These are phyloP conservation scores for Aureobasidium musti DNA, from an alignment of 2,329 filamentous ascomycete species.

Conservation along the genomic window DNA sequence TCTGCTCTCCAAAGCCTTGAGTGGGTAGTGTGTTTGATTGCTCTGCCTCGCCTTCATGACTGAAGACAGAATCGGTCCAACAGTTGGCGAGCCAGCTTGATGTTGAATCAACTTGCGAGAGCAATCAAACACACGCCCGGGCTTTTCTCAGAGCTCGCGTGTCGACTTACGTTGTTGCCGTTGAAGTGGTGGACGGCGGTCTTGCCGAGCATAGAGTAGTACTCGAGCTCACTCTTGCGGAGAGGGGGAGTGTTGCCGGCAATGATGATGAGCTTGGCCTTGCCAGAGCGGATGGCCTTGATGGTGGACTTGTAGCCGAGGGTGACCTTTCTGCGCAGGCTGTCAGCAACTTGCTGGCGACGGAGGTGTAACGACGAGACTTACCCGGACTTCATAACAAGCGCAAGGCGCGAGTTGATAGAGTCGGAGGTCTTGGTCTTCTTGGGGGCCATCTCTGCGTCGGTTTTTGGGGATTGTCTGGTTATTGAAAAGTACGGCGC, in stretches of 20 bases:
- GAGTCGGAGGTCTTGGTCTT: slow-evolving; percentile 83
- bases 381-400: slow-evolving; percentile 64
- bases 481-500: slow-evolving; percentile 24
- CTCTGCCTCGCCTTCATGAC: background rate
- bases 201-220: slow-evolving; percentile 91
- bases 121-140: slow-evolving; percentile 22
- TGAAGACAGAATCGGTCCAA: slow-evolving; percentile 2
- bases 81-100: slow-evolving; percentile 23
- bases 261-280: slow-evolving; percentile 98
- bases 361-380: slow-evolving; percentile 35
- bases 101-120: slow-evolving; percentile 24
- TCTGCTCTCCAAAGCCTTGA: slow-evolving; percentile 83
- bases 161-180: slow-evolving; percentile 92
- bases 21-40: slow-evolving; percentile 44
- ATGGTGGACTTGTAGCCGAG: slow-evolving; percentile 16
- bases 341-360: background rate
- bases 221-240: slow-evolving; percentile 83
- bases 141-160: slow-evolving; percentile 43
- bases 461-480: slow-evolving; percentile 18
- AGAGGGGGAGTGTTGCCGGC: slow-evolving; percentile 95
- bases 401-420: slow-evolving; percentile 70
- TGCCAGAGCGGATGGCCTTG: slow-evolving; percentile 84
- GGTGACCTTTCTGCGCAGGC: slow-evolving; percentile 3
- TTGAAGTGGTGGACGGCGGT: slow-evolving; percentile 95
- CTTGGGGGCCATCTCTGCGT: slow-evolving; percentile 51